Evolutionary conservation across 371 early-diverging fungal genomes (phyloP), one percentile per base, ranked within the genome.

Genomic region (Zychaea mexicana): DNA sequence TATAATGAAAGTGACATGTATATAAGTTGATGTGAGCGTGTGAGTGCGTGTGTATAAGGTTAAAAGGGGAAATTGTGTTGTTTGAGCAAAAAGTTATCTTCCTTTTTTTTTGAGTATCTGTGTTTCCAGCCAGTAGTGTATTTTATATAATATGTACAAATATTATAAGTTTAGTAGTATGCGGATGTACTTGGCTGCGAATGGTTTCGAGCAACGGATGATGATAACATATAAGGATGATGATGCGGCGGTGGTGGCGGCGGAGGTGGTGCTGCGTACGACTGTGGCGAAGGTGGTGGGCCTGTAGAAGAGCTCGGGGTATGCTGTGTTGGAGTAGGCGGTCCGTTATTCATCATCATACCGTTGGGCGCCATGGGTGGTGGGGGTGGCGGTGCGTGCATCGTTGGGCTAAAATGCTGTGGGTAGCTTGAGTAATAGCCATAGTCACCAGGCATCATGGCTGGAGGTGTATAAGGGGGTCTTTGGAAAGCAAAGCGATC

Each of bases 271-370:
- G 62, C 15, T 19, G 56, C 56, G 17, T 42, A 52, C 39, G 62
- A 21, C 13, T 55, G 62, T 13, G 56, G 54, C 12, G 52, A 62
- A n/a, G 62, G 55, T 5, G 54, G 53, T 8, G 62, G 42, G 13
- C 45, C 55, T 42, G 68, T n/a, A n/a, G n/a, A 58, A 1, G 68
- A 67, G 30, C 38, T 54, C 12, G 65, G 52, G n/a, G 65, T 65
- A 52, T 65, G 65, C 36, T 65, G 65, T 8, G 65, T 54, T 21
- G 63, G 68, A 4, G 68, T 67, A 4, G 68, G 68, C 38, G 68
- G 68, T 28, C 53, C 65, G 28, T 42, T 65, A 60, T 38, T 62
- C 63, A 67, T 67, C 55, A 67, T 61, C 68, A 67, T 63, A 26
- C n/a, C n/a, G n/a, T 52, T 55, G 22, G 62, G 63, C 15, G 62